Evolutionary conservation across 108 stramenopile genomes (phyloP).

Genomic region (Aurantiochytrium sp.): DNA sequence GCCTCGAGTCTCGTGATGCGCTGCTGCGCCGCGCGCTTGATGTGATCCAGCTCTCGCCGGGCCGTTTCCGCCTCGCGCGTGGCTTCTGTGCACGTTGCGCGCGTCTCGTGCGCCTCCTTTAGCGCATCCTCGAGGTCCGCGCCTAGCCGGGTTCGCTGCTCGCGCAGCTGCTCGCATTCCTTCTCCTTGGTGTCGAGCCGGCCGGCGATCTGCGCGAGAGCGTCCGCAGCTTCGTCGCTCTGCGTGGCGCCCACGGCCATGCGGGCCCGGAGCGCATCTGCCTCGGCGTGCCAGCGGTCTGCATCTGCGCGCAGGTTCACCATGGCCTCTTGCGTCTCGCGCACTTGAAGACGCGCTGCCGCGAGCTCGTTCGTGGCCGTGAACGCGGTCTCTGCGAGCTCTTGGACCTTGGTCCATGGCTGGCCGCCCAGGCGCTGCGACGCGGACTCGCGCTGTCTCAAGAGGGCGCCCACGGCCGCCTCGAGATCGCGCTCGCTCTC

Average conservation of each 20-base stretch:
- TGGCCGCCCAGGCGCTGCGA: neutral
- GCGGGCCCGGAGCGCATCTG: neutral
- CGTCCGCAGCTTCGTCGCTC: too few species aligned
- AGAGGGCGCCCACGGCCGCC: neutral
- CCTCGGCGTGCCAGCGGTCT: neutral
- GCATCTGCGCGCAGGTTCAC: neutral
- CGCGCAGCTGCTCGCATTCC: too few species aligned
- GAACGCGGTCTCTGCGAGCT: neutral
- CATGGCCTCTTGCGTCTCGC: neutral
- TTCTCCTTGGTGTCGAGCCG: too few species aligned
- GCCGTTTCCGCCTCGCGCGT: too few species aligned
- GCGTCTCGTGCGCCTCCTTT: too few species aligned
- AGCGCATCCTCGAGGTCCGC: too few species aligned
- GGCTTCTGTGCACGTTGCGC: too few species aligned
- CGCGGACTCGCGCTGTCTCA: neutral
- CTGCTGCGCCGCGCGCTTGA: too few species aligned
- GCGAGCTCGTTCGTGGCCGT: neutral
- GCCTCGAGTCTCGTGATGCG: too few species aligned
- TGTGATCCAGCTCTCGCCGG: too few species aligned
- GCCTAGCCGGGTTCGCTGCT: too few species aligned
- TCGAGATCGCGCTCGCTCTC: neutral
- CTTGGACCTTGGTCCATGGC: neutral
- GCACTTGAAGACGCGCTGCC: neutral
- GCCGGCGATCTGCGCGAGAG: too few species aligned
- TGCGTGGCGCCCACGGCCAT: neutral